Conservation (phyloP, 2,329 filamentous ascomycete species). For the Epichloe typhina region DNA sequence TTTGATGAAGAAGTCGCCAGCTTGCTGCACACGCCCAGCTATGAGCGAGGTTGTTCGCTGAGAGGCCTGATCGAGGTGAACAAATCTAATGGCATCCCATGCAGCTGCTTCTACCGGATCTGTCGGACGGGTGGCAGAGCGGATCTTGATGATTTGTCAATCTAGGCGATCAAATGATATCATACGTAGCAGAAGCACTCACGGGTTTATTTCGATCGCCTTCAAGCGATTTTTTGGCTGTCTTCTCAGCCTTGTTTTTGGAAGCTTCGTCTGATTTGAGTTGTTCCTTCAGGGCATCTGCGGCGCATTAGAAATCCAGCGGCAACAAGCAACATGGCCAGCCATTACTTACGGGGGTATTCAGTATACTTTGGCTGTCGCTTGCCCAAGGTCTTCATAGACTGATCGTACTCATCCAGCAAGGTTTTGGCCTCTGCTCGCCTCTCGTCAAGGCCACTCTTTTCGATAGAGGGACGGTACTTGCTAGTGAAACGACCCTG, state of each 20-base stretch:
- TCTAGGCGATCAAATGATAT: background rate
- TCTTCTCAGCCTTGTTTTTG: conserved; percentile 33
- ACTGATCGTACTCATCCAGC: conserved; percentile 27
- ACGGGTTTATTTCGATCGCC: conserved; percentile 27
- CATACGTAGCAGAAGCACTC: conserved; percentile 9
- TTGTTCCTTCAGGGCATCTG: conserved; percentile 32
- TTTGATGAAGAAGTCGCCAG: conserved; percentile 35
- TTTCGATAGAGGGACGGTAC: conserved; percentile 27
- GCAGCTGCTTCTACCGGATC: conserved; percentile 33
- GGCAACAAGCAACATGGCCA: background rate
- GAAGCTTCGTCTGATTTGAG: conserved; percentile 31
- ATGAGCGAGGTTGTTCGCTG: conserved; percentile 25
- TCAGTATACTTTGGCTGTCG: conserved; percentile 33
- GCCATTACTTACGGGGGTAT: conserved; percentile 24
- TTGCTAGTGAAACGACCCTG: conserved; percentile 29
- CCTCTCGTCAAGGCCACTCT: conserved; percentile 27
- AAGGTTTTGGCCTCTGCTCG: conserved; percentile 25
- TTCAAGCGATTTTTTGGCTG: conserved; percentile 30
- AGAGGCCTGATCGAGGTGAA: conserved; percentile 31
- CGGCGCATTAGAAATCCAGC: background rate
- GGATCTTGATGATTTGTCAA: conserved; percentile 16
- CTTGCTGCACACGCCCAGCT: conserved; percentile 35
- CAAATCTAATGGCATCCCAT: conserved; percentile 40
- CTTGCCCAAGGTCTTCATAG: conserved; percentile 28
- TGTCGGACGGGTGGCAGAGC: conserved; percentile 28